Percentiles rank a stretch among this genome's conserved stretches.
Conservation (phyloP, 2,329 filamentous ascomycete species). For the Xylogone sp. region DNA sequence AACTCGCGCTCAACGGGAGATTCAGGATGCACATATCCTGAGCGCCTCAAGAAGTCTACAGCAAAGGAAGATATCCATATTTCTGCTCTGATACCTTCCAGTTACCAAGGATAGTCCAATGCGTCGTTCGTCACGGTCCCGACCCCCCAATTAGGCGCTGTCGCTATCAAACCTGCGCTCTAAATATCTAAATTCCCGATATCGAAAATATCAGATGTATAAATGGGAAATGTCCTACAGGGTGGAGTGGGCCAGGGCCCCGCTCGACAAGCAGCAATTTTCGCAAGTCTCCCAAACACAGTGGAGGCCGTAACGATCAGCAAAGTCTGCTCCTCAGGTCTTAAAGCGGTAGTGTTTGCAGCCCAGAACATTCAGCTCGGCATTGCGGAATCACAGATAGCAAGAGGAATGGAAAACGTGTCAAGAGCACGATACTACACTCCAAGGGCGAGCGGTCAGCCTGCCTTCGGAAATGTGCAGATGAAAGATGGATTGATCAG, state of each 20-base stretch:
- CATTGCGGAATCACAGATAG: conserved; percentile 80
- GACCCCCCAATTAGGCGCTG: conserved; percentile 83
- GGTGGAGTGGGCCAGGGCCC: conserved; percentile 83
- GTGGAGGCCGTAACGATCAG: conserved; percentile 92
- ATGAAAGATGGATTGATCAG: conserved; percentile 91
- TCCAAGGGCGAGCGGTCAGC: conserved; percentile 74
- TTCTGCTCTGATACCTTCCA: background rate
- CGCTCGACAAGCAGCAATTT: conserved; percentile 84
- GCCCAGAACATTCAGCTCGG: conserved; percentile 95
- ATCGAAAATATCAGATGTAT: conserved; percentile 83
- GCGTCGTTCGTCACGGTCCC: conserved; percentile 80
- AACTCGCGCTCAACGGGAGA: conserved; percentile 52
- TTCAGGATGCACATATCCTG: conserved; percentile 90
- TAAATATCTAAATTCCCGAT: conserved; percentile 79
- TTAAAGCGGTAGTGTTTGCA: conserved; percentile 87
- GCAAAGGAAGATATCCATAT: conserved; percentile 60
- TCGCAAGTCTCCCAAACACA: conserved; percentile 74
- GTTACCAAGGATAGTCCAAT: conserved; percentile 66
- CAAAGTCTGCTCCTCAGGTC: conserved; percentile 94
- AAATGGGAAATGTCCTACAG: conserved; percentile 95
- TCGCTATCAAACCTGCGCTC: conserved; percentile 87
- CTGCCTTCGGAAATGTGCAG: conserved; percentile 81
- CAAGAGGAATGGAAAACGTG: conserved; percentile 99
- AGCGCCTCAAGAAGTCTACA: conserved; percentile 86
- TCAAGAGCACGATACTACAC: conserved; percentile 88